Conservation (phyloP, 31 red algal genomes). For the Porphyra umbilicalis region DNA sequence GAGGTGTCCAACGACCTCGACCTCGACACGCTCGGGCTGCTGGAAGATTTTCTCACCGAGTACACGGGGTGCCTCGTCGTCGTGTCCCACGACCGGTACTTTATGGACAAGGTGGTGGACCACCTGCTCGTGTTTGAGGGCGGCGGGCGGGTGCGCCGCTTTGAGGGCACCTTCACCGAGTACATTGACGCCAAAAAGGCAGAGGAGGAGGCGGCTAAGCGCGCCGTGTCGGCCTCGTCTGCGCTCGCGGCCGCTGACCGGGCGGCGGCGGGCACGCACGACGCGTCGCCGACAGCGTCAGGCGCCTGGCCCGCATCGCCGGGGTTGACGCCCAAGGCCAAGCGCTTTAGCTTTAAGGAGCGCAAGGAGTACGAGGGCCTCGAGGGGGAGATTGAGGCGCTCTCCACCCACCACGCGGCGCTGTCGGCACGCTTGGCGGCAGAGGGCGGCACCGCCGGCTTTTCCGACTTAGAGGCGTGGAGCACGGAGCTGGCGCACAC, state of each 20-base stretch:
- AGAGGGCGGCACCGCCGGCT: not conserved
- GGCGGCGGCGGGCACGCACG: not conserved
- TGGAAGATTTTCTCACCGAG: slow-evolving; percentile 73
- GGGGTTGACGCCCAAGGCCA: not conserved
- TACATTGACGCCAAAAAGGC: slow-evolving; percentile 33
- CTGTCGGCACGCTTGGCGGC: slow-evolving; percentile 10
- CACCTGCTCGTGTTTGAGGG: slow-evolving; percentile 85
- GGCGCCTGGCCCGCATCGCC: not conserved
- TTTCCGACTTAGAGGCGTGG: slow-evolving; percentile 16
- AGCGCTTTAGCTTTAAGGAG: slow-evolving; percentile 48
- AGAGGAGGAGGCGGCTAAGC: slow-evolving; percentile 2
- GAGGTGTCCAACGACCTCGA: slow-evolving; percentile 93
- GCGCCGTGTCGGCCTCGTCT: not conserved
- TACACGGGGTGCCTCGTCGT: slow-evolving; percentile 64
- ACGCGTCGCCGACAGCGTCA: not conserved
- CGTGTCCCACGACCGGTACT: slow-evolving; percentile 77
- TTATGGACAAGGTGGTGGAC: slow-evolving; percentile 66
- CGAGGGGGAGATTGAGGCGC: slow-evolving; percentile 45
- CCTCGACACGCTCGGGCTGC: slow-evolving; percentile 60
- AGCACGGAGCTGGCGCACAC: slow-evolving; percentile 24
- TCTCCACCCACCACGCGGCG: slow-evolving; percentile 16
- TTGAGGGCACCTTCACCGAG: slow-evolving; percentile 65
- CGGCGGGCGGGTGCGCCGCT: slow-evolving; percentile 30
- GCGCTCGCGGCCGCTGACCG: not conserved
- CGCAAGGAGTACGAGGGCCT: slow-evolving; percentile 40